Evolutionary conservation across 2,329 filamentous ascomycete species (phyloP), one percentile per base, ranked within the genome.

Genomic region (Fusarium luffae): DNA sequence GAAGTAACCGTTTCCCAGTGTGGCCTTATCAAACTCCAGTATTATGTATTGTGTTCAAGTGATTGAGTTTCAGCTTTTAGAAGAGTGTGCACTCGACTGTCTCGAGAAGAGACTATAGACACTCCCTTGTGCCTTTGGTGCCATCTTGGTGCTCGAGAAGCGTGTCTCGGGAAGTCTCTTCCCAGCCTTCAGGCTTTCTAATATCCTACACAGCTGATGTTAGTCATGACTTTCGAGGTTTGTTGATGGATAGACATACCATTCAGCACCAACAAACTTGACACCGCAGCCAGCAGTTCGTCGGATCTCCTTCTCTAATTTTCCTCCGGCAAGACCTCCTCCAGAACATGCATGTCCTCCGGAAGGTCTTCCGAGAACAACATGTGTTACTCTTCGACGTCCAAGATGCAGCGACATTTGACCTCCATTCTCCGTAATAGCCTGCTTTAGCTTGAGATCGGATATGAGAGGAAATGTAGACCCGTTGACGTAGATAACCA

Each of bases 401-500:
- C 88, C 91, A 12, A 97, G 87, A 62, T 89, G 85, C 37, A 93
- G 86, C 5, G 92, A 90, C 71, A 93, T 84, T 43, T 81, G 84
- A 1, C 89, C 95, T 21, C 94, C 95, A 76, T 97, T 89, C 59
- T 89, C 85, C 7, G 86, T 88, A 40, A 98, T 85, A 18, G 97
- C 79, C 58, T 90, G 89, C 83, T 96, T 97, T 60, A 98, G 86
- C 77, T 88, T 92, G 82, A 97, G 92, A 79, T 98, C 94, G 16
- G 93, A 97, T 66, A 97, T 87, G 25, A 89, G 79, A 2, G 94
- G 94, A 63, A 90, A 86, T 4, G 93, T 97, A 71, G 92, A 94
- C 65, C 94, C 94, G 79, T 97, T 97, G 79, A 98, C 87, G 81
- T 95, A 96, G 73, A 97, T 86, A 54, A 88, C 90, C 23, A 94